phyloP scores from a whole-genome alignment of 768 basidiomycete species.

The Boletus bicolor region DNA sequence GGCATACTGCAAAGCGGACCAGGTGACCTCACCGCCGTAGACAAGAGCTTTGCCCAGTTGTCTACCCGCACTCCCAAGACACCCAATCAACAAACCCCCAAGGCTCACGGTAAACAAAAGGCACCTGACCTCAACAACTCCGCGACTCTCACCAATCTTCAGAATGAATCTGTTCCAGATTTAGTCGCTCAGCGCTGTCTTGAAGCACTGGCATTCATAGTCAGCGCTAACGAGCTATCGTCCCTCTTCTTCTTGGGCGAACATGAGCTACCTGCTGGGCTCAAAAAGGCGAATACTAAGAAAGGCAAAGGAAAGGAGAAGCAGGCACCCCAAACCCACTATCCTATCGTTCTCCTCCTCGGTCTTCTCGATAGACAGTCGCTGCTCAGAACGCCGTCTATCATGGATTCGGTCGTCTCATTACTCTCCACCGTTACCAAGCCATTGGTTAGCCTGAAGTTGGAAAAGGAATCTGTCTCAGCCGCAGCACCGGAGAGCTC shows the following conservation, averaged over 20 bases:
- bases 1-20: constrained; percentile 93
- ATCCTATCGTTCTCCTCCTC: constrained; percentile 87
- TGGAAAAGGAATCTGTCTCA: constrained; percentile 36
- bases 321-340: constrained; percentile 74
- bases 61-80: constrained; percentile 67
- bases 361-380: constrained; percentile 84
- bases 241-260: constrained; percentile 95
- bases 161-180: constrained; percentile 84
- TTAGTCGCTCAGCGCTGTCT: constrained; percentile 92
- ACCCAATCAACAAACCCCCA: constrained; percentile 36
- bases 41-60: constrained; percentile 92
- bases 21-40: constrained; percentile 86
- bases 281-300: constrained; percentile 64
- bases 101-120: constrained; percentile 68
- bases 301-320: constrained; percentile 98
- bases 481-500: constrained; percentile 19
- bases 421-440: constrained; percentile 87
- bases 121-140: constrained; percentile 50
- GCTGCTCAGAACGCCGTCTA: constrained; percentile 80
- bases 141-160: constrained; percentile 48
- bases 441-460: constrained; percentile 67
- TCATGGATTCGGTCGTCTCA: constrained; percentile 90
- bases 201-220: constrained; percentile 86
- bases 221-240: constrained; percentile 77
- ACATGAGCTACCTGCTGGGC: constrained; percentile 82